Evolutionary conservation across 1,139 yeast genomes (phyloP).

Genomic region (Lodderomyces orthopsilosis): DNA sequence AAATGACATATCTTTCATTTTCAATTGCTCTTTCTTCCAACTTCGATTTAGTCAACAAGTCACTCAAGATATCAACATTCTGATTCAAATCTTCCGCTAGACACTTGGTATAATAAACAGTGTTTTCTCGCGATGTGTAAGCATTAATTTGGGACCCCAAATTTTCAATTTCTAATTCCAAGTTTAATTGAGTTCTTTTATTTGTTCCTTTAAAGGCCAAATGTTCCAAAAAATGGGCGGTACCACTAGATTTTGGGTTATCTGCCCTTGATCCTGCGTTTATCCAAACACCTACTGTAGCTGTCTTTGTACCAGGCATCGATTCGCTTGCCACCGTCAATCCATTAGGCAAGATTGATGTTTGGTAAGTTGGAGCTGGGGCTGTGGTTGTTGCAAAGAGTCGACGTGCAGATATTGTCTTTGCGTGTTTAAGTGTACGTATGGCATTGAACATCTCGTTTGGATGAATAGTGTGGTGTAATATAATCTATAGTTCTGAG

Average conservation of each 20-base stretch:
- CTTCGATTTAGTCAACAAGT: constrained; percentile 81
- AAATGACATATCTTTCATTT: constrained; percentile 92
- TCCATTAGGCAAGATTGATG: constrained; percentile 56
- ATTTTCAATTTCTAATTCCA: constrained; percentile 93
- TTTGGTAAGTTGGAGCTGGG: constrained; percentile 23
- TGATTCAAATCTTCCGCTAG: constrained; percentile 76
- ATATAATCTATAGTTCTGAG: no score
- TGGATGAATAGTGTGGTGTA: background rate
- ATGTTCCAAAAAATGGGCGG: constrained; percentile 97
- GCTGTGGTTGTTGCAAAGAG: constrained; percentile 7
- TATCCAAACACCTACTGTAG: constrained; percentile 96
- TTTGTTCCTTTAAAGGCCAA: constrained; percentile 93
- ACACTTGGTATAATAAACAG: constrained; percentile 94
- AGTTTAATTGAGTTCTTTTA: constrained; percentile 73
- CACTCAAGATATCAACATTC: constrained; percentile 85
- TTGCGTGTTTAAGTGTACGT: background rate
- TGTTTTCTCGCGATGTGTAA: constrained; percentile 93
- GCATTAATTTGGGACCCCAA: constrained; percentile 97
- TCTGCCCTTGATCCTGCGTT: constrained; percentile 99
- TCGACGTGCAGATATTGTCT: background rate
- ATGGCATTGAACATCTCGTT: background rate
- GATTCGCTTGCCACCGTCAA: constrained; percentile 89
- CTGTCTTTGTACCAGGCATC: constrained; percentile 86
- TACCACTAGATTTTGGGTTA: constrained; percentile 78
- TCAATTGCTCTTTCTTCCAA: constrained; percentile 84